Conservation (phyloP, 768 basidiomycete genomes). For the Polyporus arcularius region DNA sequence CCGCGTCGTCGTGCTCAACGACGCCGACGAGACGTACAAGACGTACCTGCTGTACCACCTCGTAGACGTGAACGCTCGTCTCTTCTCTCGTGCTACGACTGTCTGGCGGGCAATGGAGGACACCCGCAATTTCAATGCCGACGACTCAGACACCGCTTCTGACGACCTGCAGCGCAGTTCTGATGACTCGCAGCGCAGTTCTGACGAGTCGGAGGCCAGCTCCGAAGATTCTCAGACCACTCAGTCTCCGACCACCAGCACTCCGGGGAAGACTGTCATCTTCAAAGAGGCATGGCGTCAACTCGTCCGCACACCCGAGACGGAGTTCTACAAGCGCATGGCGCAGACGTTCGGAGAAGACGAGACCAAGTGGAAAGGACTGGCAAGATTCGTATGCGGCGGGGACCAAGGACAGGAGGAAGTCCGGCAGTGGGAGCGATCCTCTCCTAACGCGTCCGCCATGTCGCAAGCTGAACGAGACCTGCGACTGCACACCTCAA, state of each 20-base stretch:
- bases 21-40: not conserved
- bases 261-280: not conserved
- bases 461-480: not conserved
- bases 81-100: conserved; percentile 15
- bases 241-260: not conserved
- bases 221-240: too few relatives aligned
- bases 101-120: conserved; percentile 16
- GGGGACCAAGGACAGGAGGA: conserved; percentile 6
- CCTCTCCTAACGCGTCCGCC: not conserved
- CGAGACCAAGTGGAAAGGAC: not conserved
- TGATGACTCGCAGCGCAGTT: too few relatives aligned
- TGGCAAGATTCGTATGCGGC: conserved; percentile 2
- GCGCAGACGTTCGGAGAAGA: not conserved
- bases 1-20: conserved; percentile 1
- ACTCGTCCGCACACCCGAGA: conserved; percentile 3
- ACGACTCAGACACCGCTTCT: too few relatives aligned
- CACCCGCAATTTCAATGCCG: not conserved
- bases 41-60: not conserved
- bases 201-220: too few relatives aligned
- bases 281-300: conserved; percentile 20
- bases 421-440: conserved; percentile 1
- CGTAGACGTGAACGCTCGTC: conserved; percentile 1
- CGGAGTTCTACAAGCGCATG: conserved; percentile 1
- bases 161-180: too few relatives aligned
- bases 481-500: not conserved